A percentile compares a stretch with the other conserved stretches of the same genome.
phyloP scores from a whole-genome alignment of 805 yeast species.

The Nakazawaea wyomingensis region DNA sequence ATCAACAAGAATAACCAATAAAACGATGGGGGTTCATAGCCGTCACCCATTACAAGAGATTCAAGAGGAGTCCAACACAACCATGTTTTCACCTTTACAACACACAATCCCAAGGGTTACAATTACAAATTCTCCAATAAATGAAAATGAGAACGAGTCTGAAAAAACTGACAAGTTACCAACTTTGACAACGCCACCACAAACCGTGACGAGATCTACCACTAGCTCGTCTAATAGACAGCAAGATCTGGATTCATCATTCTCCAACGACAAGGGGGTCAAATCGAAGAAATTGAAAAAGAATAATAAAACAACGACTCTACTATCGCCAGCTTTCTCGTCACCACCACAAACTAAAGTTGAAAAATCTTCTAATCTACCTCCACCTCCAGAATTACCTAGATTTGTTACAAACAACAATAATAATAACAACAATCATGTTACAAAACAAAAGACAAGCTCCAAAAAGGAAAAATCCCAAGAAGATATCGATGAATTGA shows the following conservation, averaged over 20 bases:
- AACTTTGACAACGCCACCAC: slow-evolving; percentile 33
- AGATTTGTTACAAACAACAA: slow-evolving; percentile 12
- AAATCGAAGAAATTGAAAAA: slow-evolving; percentile 6
- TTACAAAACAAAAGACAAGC: slow-evolving; percentile 16
- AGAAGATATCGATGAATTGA: slow-evolving; percentile 16
- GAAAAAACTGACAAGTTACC: slow-evolving; percentile 7
- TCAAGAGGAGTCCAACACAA: slow-evolving; percentile 2
- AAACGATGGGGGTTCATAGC: slow-evolving; percentile 3
- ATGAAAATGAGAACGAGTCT: neutral
- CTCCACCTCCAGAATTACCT: slow-evolving; percentile 12
- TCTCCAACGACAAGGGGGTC: neutral
- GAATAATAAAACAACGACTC: slow-evolving; percentile 1
- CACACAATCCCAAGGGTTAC: slow-evolving; percentile 6
- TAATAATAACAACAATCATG: neutral
- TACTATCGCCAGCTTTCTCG: slow-evolving; percentile 38
- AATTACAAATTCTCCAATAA: slow-evolving; percentile 7
- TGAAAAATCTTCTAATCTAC: slow-evolving; percentile 7
- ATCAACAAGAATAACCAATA: neutral
- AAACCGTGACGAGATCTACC: slow-evolving; percentile 18
- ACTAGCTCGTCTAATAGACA: slow-evolving; percentile 15
- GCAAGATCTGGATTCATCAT: neutral
- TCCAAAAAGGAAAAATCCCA: slow-evolving; percentile 10
- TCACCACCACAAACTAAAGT: slow-evolving; percentile 30
- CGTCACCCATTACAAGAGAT: slow-evolving; percentile 10
- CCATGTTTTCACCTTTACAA: slow-evolving; percentile 1